A percentile compares a stretch with the other conserved stretches of the same genome.
phyloP scores from a whole-genome alignment of 495 filamentous ascomycete species.

The Astrocystis sublimbata region DNA sequence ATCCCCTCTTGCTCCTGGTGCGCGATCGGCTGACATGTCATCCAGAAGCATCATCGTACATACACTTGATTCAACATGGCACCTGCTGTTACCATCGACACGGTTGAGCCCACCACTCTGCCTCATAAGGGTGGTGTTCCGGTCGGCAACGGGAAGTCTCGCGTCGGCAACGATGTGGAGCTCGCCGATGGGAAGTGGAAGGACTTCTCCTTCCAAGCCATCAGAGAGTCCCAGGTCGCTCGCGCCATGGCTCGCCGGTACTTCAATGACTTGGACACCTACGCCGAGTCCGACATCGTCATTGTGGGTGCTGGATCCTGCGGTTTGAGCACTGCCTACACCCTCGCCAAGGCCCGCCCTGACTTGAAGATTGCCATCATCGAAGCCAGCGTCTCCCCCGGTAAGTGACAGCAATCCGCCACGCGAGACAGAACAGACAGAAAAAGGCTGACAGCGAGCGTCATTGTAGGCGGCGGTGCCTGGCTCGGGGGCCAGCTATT shows the following conservation, averaged over 20 bases:
- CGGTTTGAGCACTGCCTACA: slow-evolving; percentile 80
- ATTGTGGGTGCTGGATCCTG: slow-evolving; percentile 88
- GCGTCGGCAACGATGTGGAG: slow-evolving; percentile 35
- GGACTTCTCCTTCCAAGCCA: slow-evolving; percentile 77
- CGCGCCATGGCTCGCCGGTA: slow-evolving; percentile 91
- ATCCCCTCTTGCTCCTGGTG: slow-evolving; percentile 41
- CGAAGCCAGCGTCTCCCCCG: slow-evolving; percentile 81
- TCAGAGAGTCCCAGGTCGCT: slow-evolving; percentile 86
- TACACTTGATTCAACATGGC: slow-evolving; percentile 59
- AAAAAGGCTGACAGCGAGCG: too few relatives aligned
- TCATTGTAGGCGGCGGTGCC: slow-evolving; percentile 64
- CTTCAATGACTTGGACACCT: slow-evolving; percentile 84
- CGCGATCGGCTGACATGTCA: slow-evolving; percentile 26
- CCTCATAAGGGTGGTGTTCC: slow-evolving; percentile 40
- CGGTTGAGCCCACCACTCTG: slow-evolving; percentile 32
- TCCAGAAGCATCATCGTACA: slow-evolving; percentile 38
- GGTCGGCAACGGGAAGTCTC: slow-evolving; percentile 32
- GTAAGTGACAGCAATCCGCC: slow-evolving; percentile 37
- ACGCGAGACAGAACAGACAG: slow-evolving; percentile 26
- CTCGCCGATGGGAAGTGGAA: slow-evolving; percentile 70
- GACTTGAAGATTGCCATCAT: slow-evolving; percentile 91
- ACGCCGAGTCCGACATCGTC: slow-evolving; percentile 89
- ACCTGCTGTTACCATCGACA: slow-evolving; percentile 60
- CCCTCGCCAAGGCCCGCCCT: slow-evolving; percentile 77
- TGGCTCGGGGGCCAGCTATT: slow-evolving; percentile 94